These are phyloP conservation scores for Wallacemonas rigidus DNA, from an alignment of 208 protist genomes.

Conservation along the genomic window DNA sequence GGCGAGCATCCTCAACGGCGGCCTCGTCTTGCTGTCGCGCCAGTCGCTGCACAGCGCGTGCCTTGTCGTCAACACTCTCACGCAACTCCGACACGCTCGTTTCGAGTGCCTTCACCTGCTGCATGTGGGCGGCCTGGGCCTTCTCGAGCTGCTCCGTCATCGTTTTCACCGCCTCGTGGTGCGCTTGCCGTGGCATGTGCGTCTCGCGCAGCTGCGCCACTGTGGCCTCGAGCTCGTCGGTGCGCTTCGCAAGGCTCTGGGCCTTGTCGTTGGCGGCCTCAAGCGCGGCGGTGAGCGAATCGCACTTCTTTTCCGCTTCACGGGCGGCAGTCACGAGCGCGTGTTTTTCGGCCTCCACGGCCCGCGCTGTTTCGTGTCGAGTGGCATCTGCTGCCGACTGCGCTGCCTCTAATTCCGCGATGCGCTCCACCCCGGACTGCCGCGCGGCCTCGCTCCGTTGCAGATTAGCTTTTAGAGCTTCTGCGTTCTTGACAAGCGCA, in stretches of 20 bases:
- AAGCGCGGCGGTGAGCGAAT: constrained; percentile 22
- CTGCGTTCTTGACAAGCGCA: constrained; percentile 36
- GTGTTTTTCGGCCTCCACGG: constrained; percentile 5
- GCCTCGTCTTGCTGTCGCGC: constrained; percentile 5
- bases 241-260: constrained; percentile 24
- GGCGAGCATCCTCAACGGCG: neutral
- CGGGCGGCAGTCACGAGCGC: constrained; percentile 4
- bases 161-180: constrained; percentile 22
- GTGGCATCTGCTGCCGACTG: constrained; percentile 7
- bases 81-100: constrained; percentile 20
- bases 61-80: constrained; percentile 19
- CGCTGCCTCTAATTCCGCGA: constrained; percentile 16
- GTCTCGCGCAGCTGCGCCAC: constrained; percentile 15
- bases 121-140: constrained; percentile 25
- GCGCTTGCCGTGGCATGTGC: constrained; percentile 22
- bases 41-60: constrained; percentile 11
- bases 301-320: constrained; percentile 11
- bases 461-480: constrained; percentile 39
- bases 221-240: constrained; percentile 20
- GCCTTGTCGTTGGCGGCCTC: constrained; percentile 21
- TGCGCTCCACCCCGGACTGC: constrained; percentile 2
- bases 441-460: constrained; percentile 9
- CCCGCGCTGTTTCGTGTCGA: constrained; percentile 11
- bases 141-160: constrained; percentile 11
- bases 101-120: constrained; percentile 16